These are phyloP conservation scores for Cyclostephanos tholiformis DNA, from an alignment of 108 stramenopile genomes.

Conservation along the genomic window DNA sequence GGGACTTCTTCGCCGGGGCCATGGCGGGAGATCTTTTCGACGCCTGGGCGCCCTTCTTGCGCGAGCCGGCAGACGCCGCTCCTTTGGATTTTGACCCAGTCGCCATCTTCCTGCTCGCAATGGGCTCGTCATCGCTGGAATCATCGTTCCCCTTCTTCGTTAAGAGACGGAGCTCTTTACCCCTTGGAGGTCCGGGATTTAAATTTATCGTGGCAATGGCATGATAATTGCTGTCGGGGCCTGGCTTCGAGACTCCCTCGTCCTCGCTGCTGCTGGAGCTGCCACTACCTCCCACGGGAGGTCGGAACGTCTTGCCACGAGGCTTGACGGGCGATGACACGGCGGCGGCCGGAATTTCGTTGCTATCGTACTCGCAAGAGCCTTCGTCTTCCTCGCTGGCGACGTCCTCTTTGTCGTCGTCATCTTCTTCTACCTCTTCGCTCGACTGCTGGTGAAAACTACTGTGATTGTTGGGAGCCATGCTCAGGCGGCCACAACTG, in stretches of 20 bases:
- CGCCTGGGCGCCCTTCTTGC: slow-evolving; percentile 7
- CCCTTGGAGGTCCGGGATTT: slow-evolving; percentile 23
- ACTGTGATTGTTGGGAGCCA: slow-evolving; percentile 10
- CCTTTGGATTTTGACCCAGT: slow-evolving; percentile 12
- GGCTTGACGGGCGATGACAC: slow-evolving; percentile 24
- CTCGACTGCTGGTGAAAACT: slow-evolving; percentile 8
- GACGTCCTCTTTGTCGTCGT: slow-evolving; percentile 49
- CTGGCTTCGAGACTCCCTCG: background rate
- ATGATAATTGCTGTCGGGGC: background rate
- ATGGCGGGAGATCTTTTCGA: slow-evolving; percentile 3
- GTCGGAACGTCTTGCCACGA: slow-evolving; percentile 25
- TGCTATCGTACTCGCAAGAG: slow-evolving; percentile 17
- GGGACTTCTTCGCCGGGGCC: slow-evolving; percentile 18
- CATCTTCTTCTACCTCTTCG: slow-evolving; percentile 26
- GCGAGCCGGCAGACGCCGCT: background rate
- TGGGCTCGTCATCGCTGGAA: slow-evolving; percentile 25
- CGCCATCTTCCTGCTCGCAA: slow-evolving; percentile 7
- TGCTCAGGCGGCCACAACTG: slow-evolving; percentile 26
- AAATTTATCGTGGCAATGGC: slow-evolving; percentile 9
- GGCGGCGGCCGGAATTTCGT: slow-evolving; percentile 34
- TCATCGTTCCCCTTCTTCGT: slow-evolving; percentile 10
- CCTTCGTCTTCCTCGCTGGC: slow-evolving; percentile 31
- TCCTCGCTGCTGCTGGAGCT: slow-evolving; percentile 21
- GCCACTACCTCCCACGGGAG: slow-evolving; percentile 7
- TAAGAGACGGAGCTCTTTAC: slow-evolving; percentile 39